Evolutionary conservation across 129 eudicot species (phyloP).

Genomic region (Saposhnikovia divaricata): DNA sequence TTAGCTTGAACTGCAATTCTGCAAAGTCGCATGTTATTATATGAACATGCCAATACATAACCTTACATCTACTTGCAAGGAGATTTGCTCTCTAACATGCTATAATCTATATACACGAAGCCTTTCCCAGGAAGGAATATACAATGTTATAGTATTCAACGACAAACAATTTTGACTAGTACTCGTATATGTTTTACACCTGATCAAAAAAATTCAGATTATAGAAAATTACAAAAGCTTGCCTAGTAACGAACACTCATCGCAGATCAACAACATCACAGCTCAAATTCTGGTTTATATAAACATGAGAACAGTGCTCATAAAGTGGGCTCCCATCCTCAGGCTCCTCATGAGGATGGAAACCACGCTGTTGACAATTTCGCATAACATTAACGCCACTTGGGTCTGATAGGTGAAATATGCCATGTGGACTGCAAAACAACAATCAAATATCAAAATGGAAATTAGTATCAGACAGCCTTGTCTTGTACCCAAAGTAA

Average conservation of each 20-base stretch:
- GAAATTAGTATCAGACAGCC: background rate
- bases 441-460: constrained; percentile 6
- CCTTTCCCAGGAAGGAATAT: background rate
- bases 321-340: constrained; percentile 87
- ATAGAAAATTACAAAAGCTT: background rate
- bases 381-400: constrained; percentile 81
- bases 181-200: background rate
- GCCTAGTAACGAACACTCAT: constrained; percentile 19
- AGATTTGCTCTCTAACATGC: background rate
- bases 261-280: constrained; percentile 95
- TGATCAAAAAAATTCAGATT: background rate
- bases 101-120: background rate
- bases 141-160: background rate
- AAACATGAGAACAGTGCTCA: constrained; percentile 95
- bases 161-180: background rate
- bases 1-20: background rate
- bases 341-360: constrained; percentile 98
- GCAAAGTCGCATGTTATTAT: background rate
- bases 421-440: constrained; percentile 81
- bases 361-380: constrained; percentile 83
- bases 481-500: background rate
- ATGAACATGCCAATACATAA: background rate
- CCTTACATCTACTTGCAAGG: background rate
- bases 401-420: constrained; percentile 95
- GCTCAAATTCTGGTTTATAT: constrained; percentile 56